phyloP scores from a whole-genome alignment of 352 stramenopile genomes.

The Globisporangium middletonii region DNA sequence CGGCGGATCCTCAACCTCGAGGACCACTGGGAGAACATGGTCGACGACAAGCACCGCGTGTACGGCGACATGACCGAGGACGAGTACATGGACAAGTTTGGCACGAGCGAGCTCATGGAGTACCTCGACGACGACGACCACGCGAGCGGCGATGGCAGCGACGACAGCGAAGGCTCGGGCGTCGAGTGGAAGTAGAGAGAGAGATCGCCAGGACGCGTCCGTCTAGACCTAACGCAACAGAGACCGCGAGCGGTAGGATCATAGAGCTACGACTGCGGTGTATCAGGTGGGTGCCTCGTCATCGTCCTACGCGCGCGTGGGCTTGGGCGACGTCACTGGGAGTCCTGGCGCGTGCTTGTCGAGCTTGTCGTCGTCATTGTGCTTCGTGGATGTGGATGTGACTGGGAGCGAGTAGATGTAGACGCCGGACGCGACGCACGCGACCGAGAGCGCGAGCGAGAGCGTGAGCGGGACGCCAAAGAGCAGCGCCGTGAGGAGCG shows the following conservation, averaged over 20 bases:
- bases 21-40: conserved; percentile 83
- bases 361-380: conserved; percentile 3
- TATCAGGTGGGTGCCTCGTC: too few relatives aligned
- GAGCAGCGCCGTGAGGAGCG: conserved; percentile 51
- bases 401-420: conserved; percentile 79
- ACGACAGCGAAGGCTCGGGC: conserved; percentile 25
- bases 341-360: not conserved
- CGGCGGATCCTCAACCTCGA: conserved; percentile 69
- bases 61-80: conserved; percentile 79
- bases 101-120: conserved; percentile 83
- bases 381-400: conserved; percentile 7
- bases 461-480: conserved; percentile 58
- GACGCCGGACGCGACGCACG: conserved; percentile 62
- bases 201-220: not conserved
- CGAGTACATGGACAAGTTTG: conserved; percentile 86
- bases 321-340: not conserved
- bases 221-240: not conserved
- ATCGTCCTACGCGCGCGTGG: not conserved
- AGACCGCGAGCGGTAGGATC: too few relatives aligned
- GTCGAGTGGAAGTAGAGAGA: conserved; percentile 55
- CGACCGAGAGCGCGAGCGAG: conserved; percentile 46
- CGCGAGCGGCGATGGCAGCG: conserved; percentile 13
- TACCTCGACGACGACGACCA: conserved; percentile 68
- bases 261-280: too few relatives aligned
- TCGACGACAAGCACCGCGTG: conserved; percentile 73